Base-by-base conservation (phyloP, 1,284 basidiomycete genomes). In the Trichosporon coremiiforme region DNA sequence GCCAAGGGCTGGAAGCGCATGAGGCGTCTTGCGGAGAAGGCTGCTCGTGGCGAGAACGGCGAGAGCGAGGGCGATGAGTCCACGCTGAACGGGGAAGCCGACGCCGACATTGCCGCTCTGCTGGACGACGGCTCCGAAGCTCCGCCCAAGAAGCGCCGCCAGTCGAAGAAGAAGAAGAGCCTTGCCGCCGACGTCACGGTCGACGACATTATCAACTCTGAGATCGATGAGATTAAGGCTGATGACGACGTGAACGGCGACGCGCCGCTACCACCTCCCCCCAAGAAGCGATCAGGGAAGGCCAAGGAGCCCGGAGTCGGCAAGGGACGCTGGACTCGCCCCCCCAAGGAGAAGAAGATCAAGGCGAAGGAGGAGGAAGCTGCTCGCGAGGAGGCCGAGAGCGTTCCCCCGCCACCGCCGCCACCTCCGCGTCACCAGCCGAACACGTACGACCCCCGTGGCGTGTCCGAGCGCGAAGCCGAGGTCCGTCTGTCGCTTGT, bases 401-500 rank as follows among this genome's bases (percentile, higher is more conserved):
- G n/a, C 45, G 68, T 36, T 20, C 57, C 66, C 8, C 66, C 68
- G 9, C 66, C 68, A 2, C 66, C 68, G 4, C 57, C 50, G 20
- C 45, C 36, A 33, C 22, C 25, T 5, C 66, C 63, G 17, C 66
- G 66, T 25, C 66, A 71, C 41, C 57, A 68, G 12, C 78, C 79
- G 3, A 80, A 80, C 67, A 71, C 74, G 12, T 68, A 76, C 45
- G 80, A 81, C 69, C 78, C 77, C 0, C 65, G 79, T 35, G 80
- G 81, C 22, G 73, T 81, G 4, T 76, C 74, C n/a, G 80, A 81
- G 70, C 38, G 62, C 2, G 81, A 82, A 64, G 81, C 81, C 29
- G 70, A 70, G 33, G 74, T 79, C 9, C 70, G 80, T n/a, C 73
- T 76, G 22, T 74, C 70, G 9, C 68, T 79, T 7, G 82, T 95